Percentiles rank a stretch among this genome's conserved stretches.
Evolutionary conservation across 352 stramenopile species (phyloP).

Genomic region (Phytophthora sojae): DNA sequence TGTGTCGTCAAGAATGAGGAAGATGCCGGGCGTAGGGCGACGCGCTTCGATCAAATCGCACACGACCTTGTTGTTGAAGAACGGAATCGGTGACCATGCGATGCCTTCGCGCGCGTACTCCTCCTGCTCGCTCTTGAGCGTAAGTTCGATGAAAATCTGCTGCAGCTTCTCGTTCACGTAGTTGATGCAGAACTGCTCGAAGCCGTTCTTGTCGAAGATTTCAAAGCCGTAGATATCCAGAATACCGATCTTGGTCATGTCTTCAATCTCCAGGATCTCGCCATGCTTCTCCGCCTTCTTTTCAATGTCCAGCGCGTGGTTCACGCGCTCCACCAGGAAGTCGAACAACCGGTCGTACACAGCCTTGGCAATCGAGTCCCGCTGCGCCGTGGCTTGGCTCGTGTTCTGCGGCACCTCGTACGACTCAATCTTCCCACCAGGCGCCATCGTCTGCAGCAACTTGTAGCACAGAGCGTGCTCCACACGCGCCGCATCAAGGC

Average conservation of each 20-base stretch:
- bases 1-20: constrained; percentile 87
- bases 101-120: constrained; percentile 97
- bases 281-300: constrained; percentile 84
- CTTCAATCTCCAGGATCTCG: constrained; percentile 74
- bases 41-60: constrained; percentile 87
- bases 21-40: constrained; percentile 77
- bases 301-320: constrained; percentile 86
- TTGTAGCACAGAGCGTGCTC: constrained; percentile 87
- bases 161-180: constrained; percentile 96
- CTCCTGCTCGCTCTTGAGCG: constrained; percentile 91
- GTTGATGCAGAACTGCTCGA: constrained; percentile 97
- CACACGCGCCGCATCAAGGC: constrained; percentile 64
- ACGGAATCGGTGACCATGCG: constrained; percentile 90
- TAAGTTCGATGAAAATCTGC: constrained; percentile 93
- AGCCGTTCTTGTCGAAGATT: constrained; percentile 94
- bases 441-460: constrained; percentile 88
- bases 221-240: constrained; percentile 98
- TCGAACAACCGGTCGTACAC: constrained; percentile 97
- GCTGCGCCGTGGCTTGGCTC: constrained; percentile 90
- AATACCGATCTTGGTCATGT: constrained; percentile 91
- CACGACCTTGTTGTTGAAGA: constrained; percentile 95
- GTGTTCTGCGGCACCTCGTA: constrained; percentile 89
- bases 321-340: constrained; percentile 95
- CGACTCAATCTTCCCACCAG: constrained; percentile 82
- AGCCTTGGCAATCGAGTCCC: constrained; percentile 97